Base-by-base conservation (phyloP, 1,284 basidiomycete species). In the Veloporphyrellus conicus region DNA sequence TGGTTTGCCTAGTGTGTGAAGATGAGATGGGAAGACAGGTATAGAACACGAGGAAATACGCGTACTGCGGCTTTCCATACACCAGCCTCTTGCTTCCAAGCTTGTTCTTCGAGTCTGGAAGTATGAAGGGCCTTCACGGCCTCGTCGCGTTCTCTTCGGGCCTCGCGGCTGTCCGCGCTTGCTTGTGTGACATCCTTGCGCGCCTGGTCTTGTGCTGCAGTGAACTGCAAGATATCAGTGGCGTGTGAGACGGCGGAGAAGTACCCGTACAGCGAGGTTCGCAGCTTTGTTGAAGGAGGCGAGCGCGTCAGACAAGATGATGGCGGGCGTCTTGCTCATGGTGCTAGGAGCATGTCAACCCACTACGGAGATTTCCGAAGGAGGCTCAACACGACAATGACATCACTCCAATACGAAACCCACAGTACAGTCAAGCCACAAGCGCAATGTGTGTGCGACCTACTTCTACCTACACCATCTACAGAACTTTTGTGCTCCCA, bases 41-140 rank as follows among this genome's bases (percentile, higher is more conserved):
- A 34, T 35, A 5, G 7, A 38, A 47, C 32, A 52, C 6, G 42
- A 19, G 15, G 34, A 22, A 44, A 45, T n/a, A 32, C 33, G 71
- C 81, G 63, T 58, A 84, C 84, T 42, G 72, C 65, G 45, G 77
- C 72, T 58, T 79, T 79, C 63, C 70, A 75, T 31, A 62, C 66
- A 28, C 71, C 65, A 22, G 72, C 65, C 36, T 82, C 76, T 38
- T 74, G 68, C 49, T 76, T 77, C 69, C 73, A 73, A 3, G 69
- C 68, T 47, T 76, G 76, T 6, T 68, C 63, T 43, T 82, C 75
- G 29, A 78, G 59, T 43, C 72, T 71, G 22, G 64, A 57, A 12
- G 66, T 62, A 50, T 77, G 73, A 7, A 80, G 62, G 3, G 71
- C 63, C 38, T 74, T 72, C 14, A 79, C 38, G 0, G 77, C 76